Conservation (phyloP, 1,139 yeast genomes). For the Hemisphaericaspora xylanilytica region DNA sequence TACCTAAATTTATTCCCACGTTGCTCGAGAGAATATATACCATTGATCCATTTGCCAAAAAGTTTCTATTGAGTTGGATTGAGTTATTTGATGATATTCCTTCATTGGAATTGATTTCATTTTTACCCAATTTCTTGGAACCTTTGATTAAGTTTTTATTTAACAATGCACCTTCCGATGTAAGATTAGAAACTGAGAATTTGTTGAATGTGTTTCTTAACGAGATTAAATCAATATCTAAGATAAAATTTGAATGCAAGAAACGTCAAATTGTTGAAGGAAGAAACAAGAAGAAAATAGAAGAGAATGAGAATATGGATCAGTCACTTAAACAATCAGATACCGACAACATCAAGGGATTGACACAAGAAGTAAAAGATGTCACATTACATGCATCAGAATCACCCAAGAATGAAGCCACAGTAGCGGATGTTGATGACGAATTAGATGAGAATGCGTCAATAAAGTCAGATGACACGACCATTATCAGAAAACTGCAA, state of each 20-base stretch:
- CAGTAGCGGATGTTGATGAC: conserved; percentile 5
- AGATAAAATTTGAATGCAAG: conserved; percentile 55
- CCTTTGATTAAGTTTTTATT: conserved; percentile 74
- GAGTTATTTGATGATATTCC: conserved; percentile 90
- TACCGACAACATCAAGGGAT: neutral
- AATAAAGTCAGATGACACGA: conserved; percentile 23
- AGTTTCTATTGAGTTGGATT: conserved; percentile 91
- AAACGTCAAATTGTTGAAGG: conserved; percentile 28
- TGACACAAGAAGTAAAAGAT: neutral
- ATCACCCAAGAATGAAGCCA: neutral
- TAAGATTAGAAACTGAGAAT: conserved; percentile 79
- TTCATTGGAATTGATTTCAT: conserved; percentile 81
- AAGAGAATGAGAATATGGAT: conserved; percentile 5
- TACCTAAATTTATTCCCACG: conserved; percentile 86
- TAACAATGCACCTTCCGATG: conserved; percentile 84
- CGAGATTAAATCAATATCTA: conserved; percentile 74
- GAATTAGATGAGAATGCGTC: conserved; percentile 20
- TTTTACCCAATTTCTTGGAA: conserved; percentile 84
- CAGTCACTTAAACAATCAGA: conserved; percentile 10
- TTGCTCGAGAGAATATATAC: conserved; percentile 88
- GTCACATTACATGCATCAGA: neutral
- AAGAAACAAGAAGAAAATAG: conserved; percentile 10
- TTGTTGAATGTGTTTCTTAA: conserved; percentile 71
- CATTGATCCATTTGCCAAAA: conserved; percentile 87
- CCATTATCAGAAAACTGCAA: conserved; percentile 16